A percentile compares a stretch with the other conserved stretches of the same genome.
phyloP scores from a whole-genome alignment of 2,329 filamentous ascomycete genomes.

The Didymella glomerata region DNA sequence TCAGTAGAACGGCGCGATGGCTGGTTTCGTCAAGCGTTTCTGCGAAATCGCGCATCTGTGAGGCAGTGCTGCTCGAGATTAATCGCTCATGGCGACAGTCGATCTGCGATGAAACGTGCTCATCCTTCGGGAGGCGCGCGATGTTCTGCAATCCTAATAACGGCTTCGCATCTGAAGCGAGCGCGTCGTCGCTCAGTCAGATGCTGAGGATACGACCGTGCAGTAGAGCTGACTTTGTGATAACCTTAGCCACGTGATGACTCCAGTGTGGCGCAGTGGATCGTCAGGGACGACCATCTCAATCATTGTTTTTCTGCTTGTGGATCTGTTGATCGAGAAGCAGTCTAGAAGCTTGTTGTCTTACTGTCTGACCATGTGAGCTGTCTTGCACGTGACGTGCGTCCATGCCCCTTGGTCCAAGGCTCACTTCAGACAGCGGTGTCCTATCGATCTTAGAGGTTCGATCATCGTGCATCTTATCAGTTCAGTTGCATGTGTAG shows the following conservation, averaged over 20 bases:
- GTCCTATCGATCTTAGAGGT: neutral
- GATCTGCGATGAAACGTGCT: neutral
- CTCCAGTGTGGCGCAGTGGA: neutral
- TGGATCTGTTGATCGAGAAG: neutral
- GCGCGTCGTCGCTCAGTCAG: neutral
- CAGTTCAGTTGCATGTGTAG: conserved; percentile 15
- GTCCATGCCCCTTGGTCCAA: neutral
- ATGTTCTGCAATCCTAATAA: neutral
- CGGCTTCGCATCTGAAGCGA: neutral
- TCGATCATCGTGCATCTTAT: conserved; percentile 5
- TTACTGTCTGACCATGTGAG: too few species aligned
- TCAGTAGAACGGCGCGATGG: neutral
- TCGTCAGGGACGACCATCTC: neutral
- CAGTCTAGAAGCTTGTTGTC: neutral
- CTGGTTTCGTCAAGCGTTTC: neutral
- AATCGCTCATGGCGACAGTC: conserved; percentile 3
- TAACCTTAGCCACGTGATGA: neutral
- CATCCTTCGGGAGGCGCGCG: neutral
- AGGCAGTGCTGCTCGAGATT: conserved; percentile 6
- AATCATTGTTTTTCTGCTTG: neutral
- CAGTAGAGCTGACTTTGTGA: neutral
- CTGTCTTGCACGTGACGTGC: conserved; percentile 10
- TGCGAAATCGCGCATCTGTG: conserved; percentile 5
- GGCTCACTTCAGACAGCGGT: neutral
- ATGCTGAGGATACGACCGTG: neutral